Base-by-base conservation (phyloP, 1,139 yeast species). In the Lodderomyces parapsilosis region DNA sequence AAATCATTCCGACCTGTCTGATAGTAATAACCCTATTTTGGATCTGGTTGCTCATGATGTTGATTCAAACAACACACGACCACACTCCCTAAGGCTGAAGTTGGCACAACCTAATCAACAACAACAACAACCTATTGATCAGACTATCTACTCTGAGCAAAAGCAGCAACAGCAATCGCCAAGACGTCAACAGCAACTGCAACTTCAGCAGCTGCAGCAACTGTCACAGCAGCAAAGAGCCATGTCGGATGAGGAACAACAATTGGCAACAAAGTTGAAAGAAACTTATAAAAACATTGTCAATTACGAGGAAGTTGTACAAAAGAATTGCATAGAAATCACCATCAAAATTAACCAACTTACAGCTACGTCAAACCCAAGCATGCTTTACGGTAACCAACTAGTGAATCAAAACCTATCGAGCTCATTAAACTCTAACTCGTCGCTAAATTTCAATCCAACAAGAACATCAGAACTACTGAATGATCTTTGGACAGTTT, bases 241-340 rank as follows among this genome's bases (percentile, higher is more conserved):
- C 17, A 71, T 79, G 67, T 65, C 81, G 1, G 84, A 78, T 46
- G 87, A 83, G 56, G 89, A 84, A 58, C 90, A 83, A 51, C 81
- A 80, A 44, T 65, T 84, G 43, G 87, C 88, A 4, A 72, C 85
- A 3, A 83, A 83, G 54, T 60, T 84, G 24, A 88, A 85, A 58
- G 90, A 84, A 55, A 83, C 89, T 6, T 85, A 84, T 59, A 83
- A 83, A 53, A 71, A 78, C 44, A 84, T 85, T 40, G 82, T 84
- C 42, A 79, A 78, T 50, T 75, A 76, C 51, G 91, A 84, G 63
- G 82, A 81, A 47, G 78, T 80, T 45, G 80, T 84, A 18, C 91
- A 84, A 57, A 83, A 82, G 50, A 80, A 81, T 48, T 84, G 83
- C 60, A 68, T 78, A 15, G 82, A 77, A 42, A 65, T 78, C 31